Base-by-base conservation (phyloP, 257 asterid genomes). In the Solanum gracilifrons region DNA sequence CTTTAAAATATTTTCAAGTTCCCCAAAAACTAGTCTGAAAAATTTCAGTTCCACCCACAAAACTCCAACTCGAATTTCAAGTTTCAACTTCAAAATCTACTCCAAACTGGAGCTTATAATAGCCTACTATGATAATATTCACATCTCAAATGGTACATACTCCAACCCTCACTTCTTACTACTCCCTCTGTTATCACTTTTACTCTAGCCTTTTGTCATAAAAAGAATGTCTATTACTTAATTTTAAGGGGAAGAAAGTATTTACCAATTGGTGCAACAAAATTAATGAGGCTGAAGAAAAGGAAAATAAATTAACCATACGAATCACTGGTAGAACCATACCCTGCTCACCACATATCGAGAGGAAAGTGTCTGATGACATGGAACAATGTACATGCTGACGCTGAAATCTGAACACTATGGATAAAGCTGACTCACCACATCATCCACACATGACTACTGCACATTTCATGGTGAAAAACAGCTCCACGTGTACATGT, bases 391-490 rank as follows among this genome's bases (percentile, higher is more conserved):
- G 68, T 21, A 80, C 43, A 16, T 36, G 87, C 87, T 85, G 87
- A 85, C 87, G 29, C 39, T 37, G 82, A 29, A 66, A 85, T 39
- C 41, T 31, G 77, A 62, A 39, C 21, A 29, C 36, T 27, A 16
- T 33, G 58, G 87, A 85, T 85, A 66, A 66, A 85, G 87, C 64
- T 41, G 82, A 66, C 87, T 85, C 62, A 71, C n/a, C 66, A 36
- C 4, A 33, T 46, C 87, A 85, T 66, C 66, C 66, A 80, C 66
- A 80, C 37, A 27, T 27, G 85, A 46, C 27, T 27, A 29, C 88
- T 15, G 36, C 84, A 68, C 16, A 82, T 27, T 89, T 72, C 90
- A 69, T 93, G 96, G 98, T 89, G 88, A 36, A 68, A 92, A 88
- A 23, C 41, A 35, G 87, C 31, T 92, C 91, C 95, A 93, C 80